phyloP scores from a whole-genome alignment of 2,329 filamentous ascomycete genomes.

The Stachybotrys chartarum region DNA sequence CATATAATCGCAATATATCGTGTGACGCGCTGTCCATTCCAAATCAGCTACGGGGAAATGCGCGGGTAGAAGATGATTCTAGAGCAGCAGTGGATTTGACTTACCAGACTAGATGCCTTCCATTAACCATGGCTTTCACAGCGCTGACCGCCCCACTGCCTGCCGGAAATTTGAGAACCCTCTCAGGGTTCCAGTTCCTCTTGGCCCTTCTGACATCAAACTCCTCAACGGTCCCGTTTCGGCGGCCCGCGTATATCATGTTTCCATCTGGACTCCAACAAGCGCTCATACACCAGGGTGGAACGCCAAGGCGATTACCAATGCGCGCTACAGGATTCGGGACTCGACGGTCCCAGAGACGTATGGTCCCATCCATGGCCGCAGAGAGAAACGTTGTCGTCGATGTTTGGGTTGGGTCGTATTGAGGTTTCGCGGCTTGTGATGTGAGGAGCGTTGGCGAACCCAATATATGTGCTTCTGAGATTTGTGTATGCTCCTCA shows the following conservation, averaged over 20 bases:
- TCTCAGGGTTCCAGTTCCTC: conserved; percentile 62
- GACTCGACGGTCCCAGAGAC: conserved; percentile 87
- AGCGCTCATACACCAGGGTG: conserved; percentile 95
- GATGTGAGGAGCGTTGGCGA: conserved; percentile 22
- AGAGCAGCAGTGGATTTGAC: conserved; percentile 5
- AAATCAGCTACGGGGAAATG: background rate
- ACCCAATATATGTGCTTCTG: background rate
- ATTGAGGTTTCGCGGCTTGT: conserved; percentile 28
- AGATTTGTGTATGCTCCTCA: background rate
- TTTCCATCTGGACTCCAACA: conserved; percentile 97
- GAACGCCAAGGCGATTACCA: conserved; percentile 63
- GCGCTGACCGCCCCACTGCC: conserved; percentile 88
- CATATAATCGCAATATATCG: conserved; percentile 90
- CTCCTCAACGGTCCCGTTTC: conserved; percentile 92
- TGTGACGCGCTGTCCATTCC: conserved; percentile 66
- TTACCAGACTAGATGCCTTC: conserved; percentile 76
- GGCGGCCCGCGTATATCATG: conserved; percentile 83
- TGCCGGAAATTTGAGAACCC: conserved; percentile 78
- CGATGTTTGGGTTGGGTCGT: conserved; percentile 53
- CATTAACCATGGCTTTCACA: conserved; percentile 85
- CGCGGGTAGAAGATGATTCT: background rate
- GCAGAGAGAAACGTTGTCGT: conserved; percentile 83
- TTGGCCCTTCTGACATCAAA: conserved; percentile 74
- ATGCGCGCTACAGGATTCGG: conserved; percentile 74
- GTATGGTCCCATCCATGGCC: conserved; percentile 77